phyloP scores from a whole-genome alignment of 2,329 filamentous ascomycete genomes.

The Venturia effusa region DNA sequence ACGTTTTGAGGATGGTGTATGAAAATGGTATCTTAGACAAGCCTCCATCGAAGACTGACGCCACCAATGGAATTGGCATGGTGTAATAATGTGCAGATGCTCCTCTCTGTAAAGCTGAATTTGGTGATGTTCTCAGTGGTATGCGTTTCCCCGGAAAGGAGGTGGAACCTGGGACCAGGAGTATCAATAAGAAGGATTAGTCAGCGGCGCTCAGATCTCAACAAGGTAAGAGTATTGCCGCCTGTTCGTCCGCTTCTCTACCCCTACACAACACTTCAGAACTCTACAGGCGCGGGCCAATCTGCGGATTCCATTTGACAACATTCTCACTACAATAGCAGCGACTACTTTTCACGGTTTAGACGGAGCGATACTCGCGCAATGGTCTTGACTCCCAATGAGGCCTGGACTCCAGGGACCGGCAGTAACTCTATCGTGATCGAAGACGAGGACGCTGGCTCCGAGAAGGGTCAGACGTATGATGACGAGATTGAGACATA shows the following conservation, averaged over 20 bases:
- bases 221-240: background rate
- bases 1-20: slow-evolving; percentile 40
- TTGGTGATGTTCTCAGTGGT: background rate
- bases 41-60: slow-evolving; percentile 44
- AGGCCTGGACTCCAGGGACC: background rate
- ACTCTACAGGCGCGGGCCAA: background rate
- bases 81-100: slow-evolving; percentile 12
- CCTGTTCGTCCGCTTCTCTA: background rate
- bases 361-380: background rate
- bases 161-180: no score
- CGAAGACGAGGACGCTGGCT: background rate
- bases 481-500: slow-evolving; percentile 44
- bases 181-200: background rate
- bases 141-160: background rate
- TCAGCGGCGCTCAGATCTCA: background rate
- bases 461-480: background rate
- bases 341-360: background rate
- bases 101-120: background rate
- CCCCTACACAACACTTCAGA: background rate
- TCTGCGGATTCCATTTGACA: no score
- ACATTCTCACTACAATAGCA: background rate
- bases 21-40: slow-evolving; percentile 42
- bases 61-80: slow-evolving; percentile 54
- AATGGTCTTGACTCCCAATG: background rate
- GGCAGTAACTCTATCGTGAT: background rate